Percentiles rank a stretch among this genome's conserved stretches.
These are phyloP conservation scores for Botrytis deweyae DNA, from an alignment of 2,329 filamentous ascomycete genomes.

Conservation along the genomic window DNA sequence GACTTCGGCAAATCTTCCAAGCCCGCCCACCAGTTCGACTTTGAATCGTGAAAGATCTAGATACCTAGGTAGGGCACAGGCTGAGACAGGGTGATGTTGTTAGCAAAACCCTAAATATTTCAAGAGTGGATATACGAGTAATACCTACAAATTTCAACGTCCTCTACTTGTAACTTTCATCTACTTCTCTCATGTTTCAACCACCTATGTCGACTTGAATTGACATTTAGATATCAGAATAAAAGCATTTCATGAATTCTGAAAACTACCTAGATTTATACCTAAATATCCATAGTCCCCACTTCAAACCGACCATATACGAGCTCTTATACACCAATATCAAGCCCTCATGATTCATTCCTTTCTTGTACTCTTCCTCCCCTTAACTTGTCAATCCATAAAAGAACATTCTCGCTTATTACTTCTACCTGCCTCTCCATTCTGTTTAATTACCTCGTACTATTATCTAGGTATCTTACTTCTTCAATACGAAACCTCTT, in stretches of 20 bases:
- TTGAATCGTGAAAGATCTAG: neutral
- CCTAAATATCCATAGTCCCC: neutral
- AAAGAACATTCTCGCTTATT: neutral
- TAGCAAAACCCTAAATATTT: neutral
- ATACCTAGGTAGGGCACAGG: neutral
- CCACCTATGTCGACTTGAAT: neutral
- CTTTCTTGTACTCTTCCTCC: neutral
- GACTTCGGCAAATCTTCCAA: neutral
- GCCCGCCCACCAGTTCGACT: neutral
- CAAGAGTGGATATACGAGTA: neutral
- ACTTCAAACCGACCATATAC: neutral
- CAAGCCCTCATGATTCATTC: neutral
- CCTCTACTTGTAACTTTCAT: neutral
- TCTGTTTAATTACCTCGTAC: neutral
- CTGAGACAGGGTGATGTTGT: neutral
- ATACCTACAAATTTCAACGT: neutral
- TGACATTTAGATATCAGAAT: neutral
- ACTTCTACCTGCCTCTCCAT: neutral
- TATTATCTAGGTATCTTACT: neutral
- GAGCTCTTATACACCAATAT: neutral
- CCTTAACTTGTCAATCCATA: neutral
- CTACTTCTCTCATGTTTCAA: neutral
- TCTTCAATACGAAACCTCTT: neutral
- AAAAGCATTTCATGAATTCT: neutral
- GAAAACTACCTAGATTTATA: neutral